Evolutionary conservation across 2,329 filamentous ascomycete genomes (phyloP).

Genomic region (Chaetomiaceae sp.): DNA sequence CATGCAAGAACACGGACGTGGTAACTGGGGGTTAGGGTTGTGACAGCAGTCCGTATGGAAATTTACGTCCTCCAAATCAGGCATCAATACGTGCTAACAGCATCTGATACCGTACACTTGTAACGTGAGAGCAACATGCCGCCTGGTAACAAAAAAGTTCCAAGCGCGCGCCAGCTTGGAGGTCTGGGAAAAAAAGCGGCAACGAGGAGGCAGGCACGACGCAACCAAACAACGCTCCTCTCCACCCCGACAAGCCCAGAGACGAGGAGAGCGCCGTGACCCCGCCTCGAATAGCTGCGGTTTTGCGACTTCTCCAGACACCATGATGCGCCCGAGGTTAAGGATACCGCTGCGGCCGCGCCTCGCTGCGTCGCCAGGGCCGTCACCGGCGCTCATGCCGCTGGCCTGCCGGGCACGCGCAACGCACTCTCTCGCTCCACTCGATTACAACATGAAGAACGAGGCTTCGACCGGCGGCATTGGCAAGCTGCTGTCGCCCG

Average conservation of each 20-base stretch:
- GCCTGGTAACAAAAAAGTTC: conserved; percentile 14
- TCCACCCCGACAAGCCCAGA: neutral
- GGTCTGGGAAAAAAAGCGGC: conserved; percentile 5
- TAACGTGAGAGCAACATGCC: conserved; percentile 4
- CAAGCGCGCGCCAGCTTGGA: neutral
- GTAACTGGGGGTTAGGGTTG: no score
- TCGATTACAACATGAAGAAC: conserved; percentile 36
- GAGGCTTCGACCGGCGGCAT: conserved; percentile 42
- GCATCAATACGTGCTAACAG: no score
- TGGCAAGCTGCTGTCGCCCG: conserved; percentile 61
- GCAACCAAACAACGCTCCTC: neutral
- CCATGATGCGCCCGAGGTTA: conserved; percentile 50
- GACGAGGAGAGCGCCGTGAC: conserved; percentile 1
- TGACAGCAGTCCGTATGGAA: no score
- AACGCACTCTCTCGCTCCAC: conserved; percentile 28
- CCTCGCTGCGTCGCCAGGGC: conserved; percentile 6
- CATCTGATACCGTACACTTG: no score
- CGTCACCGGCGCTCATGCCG: conserved; percentile 14
- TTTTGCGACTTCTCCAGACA: no score
- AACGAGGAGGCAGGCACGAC: conserved; percentile 13
- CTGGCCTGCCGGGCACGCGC: conserved; percentile 33
- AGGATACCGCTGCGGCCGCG: conserved; percentile 41
- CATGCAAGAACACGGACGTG: no score
- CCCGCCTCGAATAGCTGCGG: no score
- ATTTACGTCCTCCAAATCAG: no score